Evolutionary conservation across 352 stramenopile genomes (phyloP), one percentile per base, ranked within the genome.

Genomic region (Pythium coloratum): DNA sequence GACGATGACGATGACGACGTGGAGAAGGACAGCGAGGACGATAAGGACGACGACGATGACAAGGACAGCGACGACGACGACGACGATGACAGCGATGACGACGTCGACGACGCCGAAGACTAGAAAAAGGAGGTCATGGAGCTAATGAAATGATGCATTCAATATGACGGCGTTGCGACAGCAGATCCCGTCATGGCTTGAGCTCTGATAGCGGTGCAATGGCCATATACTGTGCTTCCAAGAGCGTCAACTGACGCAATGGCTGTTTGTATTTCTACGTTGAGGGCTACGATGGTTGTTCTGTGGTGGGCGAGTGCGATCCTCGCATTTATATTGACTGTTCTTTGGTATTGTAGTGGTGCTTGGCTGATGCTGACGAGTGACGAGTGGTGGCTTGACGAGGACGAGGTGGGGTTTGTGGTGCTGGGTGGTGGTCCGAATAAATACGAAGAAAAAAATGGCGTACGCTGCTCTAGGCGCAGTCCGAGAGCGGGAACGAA

Each of bases 401-500:
- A 53, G 8, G 46, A 53, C 46, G 20, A 32, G 10, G 46, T 32
- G 6, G 46, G 14, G 28, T 30, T 30, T 30, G 28, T 30, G 28
- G 2, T 30, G 28, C 32, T 53, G 46, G 8, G 8, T 28, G n/a
- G 18, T 32, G 20, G 46, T 53, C 46, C n/a, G 46, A 53, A 53
- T 53, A 53, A 53, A 53, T 53, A 53, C 24, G 46, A 53, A 47
- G 16, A 47, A 34, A 28, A 46, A 56, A 30, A 56, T 32, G 49
- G 2, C 32, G 5, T 44, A 2, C 53, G 16, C 34, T 30, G 32
- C 28, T 44, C 30, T 69, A 85, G 13, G 71, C 65, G 28, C 80
- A 85, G 54, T 87, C 75, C 42, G 76, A 78, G 59, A 86, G 64
- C 26, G 77, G 74, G 32, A 82, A 67, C 26, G 76, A 82, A 51